Base-by-base conservation (phyloP, 768 basidiomycete genomes). In the Ramaria sp. region DNA sequence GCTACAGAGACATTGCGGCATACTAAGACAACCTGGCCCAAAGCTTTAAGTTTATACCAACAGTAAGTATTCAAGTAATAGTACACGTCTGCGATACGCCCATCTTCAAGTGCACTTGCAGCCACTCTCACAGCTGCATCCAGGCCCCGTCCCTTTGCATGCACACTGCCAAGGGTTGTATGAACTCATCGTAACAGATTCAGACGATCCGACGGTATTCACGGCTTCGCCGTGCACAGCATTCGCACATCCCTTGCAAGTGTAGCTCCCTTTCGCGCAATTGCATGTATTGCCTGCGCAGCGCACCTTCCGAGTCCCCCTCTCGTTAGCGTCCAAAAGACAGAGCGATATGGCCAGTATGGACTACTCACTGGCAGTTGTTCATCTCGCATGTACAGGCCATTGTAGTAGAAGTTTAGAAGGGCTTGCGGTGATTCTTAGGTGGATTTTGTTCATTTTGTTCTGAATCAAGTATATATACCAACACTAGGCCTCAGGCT, bases 391-490 rank as follows among this genome's bases (percentile, higher is more conserved):
- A 57, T 1, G 27, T 57, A 38, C 55, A 57, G 22, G 55, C 37
- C 55, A 57, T 57, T 42, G 37, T 38, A 42, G 15, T 49, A 19
- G 9, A 37, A 37, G 34, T 13, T 9, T 37, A 13, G 34, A 37
- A 13, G 34, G 34, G 13, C 13, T 37, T 13, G 3, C 13, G 13
- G 2, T 37, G 34, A 37, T 3, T 37, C 13, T n/a, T 37, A 13
- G 10, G 34, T 10, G 13, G 9, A 1, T 10, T 13, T 37, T n/a
- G n/a, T n/a, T n/a, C n/a, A n/a, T n/a, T n/a, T n/a, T 37, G 13
- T 2, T 37, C 34, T 37, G 34, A 37, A 37, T 79, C 19, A n/a
- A n/a, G n/a, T n/a, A 80, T 13, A 68, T 74, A 59, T 43, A 43
- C 42, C 42, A 19, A 43, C n/a, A 2, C 13, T n/a, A 9, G n/a